phyloP scores from a whole-genome alignment of 257 asterid genomes.

The Solanum ossicruentum region DNA sequence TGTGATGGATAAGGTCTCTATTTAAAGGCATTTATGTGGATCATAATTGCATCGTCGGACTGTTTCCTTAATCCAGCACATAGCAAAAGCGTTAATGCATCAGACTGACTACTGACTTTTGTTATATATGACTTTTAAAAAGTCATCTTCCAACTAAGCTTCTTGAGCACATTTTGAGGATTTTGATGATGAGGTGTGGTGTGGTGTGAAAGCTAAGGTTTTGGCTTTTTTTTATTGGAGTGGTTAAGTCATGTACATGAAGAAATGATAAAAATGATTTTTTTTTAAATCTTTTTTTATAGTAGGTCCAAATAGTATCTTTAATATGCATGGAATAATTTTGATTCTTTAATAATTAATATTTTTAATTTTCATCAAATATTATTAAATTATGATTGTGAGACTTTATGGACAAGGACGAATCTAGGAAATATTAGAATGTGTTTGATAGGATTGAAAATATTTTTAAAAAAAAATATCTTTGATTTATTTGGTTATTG shows the following conservation, averaged over 20 bases:
- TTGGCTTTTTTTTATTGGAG: neutral
- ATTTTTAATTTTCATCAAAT: neutral
- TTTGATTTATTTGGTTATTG: neutral
- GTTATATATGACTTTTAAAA: neutral
- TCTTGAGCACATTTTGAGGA: neutral
- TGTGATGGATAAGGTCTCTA: neutral
- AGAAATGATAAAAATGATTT: too few species aligned
- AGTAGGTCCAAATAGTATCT: too few species aligned
- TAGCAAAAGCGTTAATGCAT: too few species aligned
- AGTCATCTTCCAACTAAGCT: neutral
- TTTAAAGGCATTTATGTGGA: neutral
- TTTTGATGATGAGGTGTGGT: neutral
- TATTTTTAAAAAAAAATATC: neutral
- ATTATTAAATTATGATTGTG: neutral
- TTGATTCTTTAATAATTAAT: neutral
- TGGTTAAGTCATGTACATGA: neutral
- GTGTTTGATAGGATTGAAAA: neutral
- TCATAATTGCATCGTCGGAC: too few species aligned
- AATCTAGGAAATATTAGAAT: neutral
- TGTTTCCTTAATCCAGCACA: too few species aligned
- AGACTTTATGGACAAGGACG: neutral
- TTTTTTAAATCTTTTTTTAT: too few species aligned
- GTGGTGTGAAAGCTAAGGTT: neutral
- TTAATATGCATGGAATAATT: neutral
- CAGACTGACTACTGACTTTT: fast-evolving